These are phyloP conservation scores for Xylariaceae sp. DNA, from an alignment of 2,329 filamentous ascomycete species.

Conservation along the genomic window DNA sequence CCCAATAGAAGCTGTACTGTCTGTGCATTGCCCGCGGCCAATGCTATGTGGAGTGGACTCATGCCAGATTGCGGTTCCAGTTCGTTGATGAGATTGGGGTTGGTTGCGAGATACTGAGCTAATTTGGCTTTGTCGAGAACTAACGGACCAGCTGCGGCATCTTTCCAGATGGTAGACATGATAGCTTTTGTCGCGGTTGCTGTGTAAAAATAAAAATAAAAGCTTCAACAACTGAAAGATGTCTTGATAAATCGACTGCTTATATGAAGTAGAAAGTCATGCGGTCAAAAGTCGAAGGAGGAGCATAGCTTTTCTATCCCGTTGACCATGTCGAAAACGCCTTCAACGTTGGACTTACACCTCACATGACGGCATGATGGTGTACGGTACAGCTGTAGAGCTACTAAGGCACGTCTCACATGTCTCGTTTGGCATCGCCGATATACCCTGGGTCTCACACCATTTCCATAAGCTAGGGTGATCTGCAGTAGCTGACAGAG, in stretches of 20 bases:
- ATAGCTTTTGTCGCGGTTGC: background rate
- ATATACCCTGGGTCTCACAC: too few relatives aligned
- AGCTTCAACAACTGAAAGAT: background rate
- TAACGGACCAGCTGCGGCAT: conserved; percentile 25
- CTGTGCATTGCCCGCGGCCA: conserved; percentile 15
- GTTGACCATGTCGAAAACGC: background rate
- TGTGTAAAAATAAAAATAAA: too few relatives aligned
- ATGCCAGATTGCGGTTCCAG: conserved; percentile 19
- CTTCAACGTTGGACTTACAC: too few relatives aligned
- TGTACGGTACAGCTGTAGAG: too few relatives aligned
- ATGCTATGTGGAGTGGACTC: conserved; percentile 25
- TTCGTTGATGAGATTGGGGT: conserved; percentile 13
- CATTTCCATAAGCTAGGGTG: too few relatives aligned
- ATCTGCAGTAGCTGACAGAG: background rate
- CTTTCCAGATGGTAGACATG: conserved; percentile 27
- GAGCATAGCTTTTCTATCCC: conserved; percentile 2
- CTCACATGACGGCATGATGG: background rate
- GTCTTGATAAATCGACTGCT: background rate
- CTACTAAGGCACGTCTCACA: too few relatives aligned
- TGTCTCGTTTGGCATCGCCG: background rate
- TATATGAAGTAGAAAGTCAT: background rate
- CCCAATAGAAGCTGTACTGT: conserved; percentile 25
- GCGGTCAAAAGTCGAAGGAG: background rate
- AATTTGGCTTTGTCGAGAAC: conserved; percentile 15
- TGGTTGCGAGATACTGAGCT: conserved; percentile 1